Evolutionary conservation across 2,329 filamentous ascomycete species (phyloP).

Genomic region (Tolypocladium ophioglossoides): DNA sequence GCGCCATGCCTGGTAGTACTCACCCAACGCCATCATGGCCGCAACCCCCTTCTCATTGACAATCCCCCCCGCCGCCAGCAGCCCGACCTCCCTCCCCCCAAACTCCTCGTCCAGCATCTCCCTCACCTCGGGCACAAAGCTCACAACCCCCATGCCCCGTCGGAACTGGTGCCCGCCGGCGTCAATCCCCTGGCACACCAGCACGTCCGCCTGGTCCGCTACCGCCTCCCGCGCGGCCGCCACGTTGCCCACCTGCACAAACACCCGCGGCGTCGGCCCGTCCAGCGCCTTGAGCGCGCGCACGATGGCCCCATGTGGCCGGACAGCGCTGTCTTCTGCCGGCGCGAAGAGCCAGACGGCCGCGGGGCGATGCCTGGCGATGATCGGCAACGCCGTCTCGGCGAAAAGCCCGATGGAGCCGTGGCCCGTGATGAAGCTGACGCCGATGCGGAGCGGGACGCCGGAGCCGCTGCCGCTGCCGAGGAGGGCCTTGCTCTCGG

Average conservation of each 20-base stretch:
- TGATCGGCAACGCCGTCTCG: slow-evolving; percentile 35
- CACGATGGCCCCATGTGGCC: slow-evolving; percentile 26
- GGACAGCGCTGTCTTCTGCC: slow-evolving; percentile 21
- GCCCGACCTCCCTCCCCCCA: slow-evolving; percentile 18
- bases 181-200: slow-evolving; percentile 54
- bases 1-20: slow-evolving; percentile 5
- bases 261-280: slow-evolving; percentile 30
- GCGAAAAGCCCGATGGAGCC: slow-evolving; percentile 27
- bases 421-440: slow-evolving; percentile 45
- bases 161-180: slow-evolving; percentile 54
- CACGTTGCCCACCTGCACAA: slow-evolving; percentile 53
- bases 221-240: slow-evolving; percentile 39
- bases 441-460: slow-evolving; percentile 46
- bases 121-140: slow-evolving; percentile 46
- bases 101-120: slow-evolving; percentile 32
- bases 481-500: slow-evolving; percentile 17
- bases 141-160: slow-evolving; percentile 41
- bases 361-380: slow-evolving; percentile 41
- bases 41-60: slow-evolving; percentile 43
- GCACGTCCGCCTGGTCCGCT: slow-evolving; percentile 39
- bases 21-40: slow-evolving; percentile 44
- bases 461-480: slow-evolving; percentile 10
- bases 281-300: slow-evolving; percentile 18
- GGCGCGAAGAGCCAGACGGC: slow-evolving; percentile 61
- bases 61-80: slow-evolving; percentile 52